These are phyloP conservation scores for Aulographum hederae DNA, from an alignment of 2,329 filamentous ascomycete genomes.

Conservation along the genomic window DNA sequence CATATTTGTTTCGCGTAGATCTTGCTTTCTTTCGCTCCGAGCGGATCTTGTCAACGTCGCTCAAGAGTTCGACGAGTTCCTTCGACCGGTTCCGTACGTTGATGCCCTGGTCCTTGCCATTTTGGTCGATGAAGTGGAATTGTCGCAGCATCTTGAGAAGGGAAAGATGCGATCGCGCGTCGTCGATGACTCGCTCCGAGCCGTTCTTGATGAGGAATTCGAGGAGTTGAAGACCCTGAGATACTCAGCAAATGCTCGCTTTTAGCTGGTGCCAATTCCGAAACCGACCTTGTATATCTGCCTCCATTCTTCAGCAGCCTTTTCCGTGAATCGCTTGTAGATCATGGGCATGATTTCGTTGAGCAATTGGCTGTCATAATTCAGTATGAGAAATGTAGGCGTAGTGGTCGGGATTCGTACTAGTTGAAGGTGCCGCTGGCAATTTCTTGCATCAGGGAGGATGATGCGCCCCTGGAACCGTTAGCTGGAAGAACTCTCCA, in stretches of 20 bases:
- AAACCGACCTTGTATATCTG: conserved; percentile 97
- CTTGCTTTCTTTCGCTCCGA: conserved; percentile 71
- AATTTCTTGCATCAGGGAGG: conserved; percentile 90
- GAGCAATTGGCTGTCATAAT: conserved; percentile 55
- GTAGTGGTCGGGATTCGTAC: conserved; percentile 40
- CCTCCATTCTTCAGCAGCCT: conserved; percentile 93
- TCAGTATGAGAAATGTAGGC: conserved; percentile 9
- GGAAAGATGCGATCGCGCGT: conserved; percentile 85
- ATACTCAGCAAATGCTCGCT: no score
- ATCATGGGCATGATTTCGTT: conserved; percentile 99
- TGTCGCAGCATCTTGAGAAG: conserved; percentile 96
- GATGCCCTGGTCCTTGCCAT: conserved; percentile 95
- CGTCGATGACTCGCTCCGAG: conserved; percentile 91
- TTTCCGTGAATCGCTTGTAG: conserved; percentile 97
- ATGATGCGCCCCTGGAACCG: conserved; percentile 80
- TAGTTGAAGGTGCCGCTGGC: conserved; percentile 96
- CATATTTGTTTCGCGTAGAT: conserved; percentile 82
- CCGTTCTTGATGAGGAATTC: conserved; percentile 97
- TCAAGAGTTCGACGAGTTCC: conserved; percentile 81
- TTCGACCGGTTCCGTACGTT: conserved; percentile 95
- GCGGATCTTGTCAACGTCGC: conserved; percentile 75
- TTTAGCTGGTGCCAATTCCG: conserved; percentile 11
- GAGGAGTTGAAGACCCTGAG: conserved; percentile 64
- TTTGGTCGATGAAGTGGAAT: conserved; percentile 90
- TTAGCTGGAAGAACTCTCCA: no score